Evolutionary conservation across 148 eudicot species (phyloP).

Genomic region (Pouteria glomerata): DNA sequence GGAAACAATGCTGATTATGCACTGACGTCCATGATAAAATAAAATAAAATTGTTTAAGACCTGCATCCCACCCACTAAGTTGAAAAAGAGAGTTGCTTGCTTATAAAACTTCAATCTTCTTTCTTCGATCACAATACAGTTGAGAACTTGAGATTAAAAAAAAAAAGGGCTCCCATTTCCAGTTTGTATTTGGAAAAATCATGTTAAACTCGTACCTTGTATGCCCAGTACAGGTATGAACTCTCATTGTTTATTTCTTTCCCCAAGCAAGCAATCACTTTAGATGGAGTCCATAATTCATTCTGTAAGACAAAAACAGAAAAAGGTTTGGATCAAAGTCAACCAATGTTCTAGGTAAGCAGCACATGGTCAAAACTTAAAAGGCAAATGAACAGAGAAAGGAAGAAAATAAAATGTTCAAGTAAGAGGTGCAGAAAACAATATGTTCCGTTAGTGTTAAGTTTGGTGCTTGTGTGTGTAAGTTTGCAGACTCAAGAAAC

Average conservation of each 20-base stretch:
- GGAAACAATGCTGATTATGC: not conserved
- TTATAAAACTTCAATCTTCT: no score
- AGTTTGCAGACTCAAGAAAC: not conserved
- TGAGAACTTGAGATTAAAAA: no score
- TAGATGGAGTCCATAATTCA: conserved; percentile 83
- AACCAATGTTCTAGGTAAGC: not conserved
- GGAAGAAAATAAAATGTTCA: not conserved
- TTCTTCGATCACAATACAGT: no score
- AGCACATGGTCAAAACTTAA: not conserved
- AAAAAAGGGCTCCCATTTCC: no score
- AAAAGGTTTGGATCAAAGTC: not conserved
- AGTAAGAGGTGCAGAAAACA: not conserved
- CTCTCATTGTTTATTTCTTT: conserved; percentile 85
- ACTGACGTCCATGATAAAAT: not conserved
- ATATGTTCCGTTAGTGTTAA: not conserved
- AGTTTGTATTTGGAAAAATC: not conserved
- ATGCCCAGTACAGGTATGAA: conserved; percentile 95
- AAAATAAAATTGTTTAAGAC: not conserved
- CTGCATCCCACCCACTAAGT: no score
- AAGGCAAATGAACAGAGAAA: no score
- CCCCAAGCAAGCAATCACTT: conserved; percentile 86
- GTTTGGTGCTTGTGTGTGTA: not conserved
- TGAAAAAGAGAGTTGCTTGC: no score
- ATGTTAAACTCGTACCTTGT: conserved; percentile 47
- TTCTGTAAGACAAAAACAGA: conserved; percentile 40